Evolutionary conservation across 805 yeast species (phyloP), one percentile per base, ranked within the genome.

Genomic region (Metschnikowia gruessii): DNA sequence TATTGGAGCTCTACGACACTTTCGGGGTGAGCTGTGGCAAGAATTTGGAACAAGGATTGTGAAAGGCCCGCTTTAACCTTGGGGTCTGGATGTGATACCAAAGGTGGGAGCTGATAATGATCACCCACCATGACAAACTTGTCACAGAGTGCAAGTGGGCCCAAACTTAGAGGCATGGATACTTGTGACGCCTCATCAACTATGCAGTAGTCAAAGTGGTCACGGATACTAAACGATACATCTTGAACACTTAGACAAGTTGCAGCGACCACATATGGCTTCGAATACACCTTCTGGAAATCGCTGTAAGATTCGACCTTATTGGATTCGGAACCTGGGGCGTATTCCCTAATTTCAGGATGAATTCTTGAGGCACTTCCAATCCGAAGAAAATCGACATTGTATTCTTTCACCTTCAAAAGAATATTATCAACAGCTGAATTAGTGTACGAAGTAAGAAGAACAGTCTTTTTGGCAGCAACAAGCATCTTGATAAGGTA

Each of bases 151-250:
- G 90, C 65, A 39, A 94, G 63, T 0, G 99, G 98, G 0, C 98
- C 99, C 24, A 94, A 64, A 55, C 95, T 86, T 5, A 87, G 75
- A 0, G 99, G 99, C 75, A 92, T 74, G 0, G 97, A 85, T 0
- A 92, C 87, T 60, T 94, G 99, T 1, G 97, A 90, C 0, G 98
- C 98, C 63, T 94, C 99, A 63, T 94, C 99, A 37, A 94, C 77
- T 35, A 94, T 90, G 60, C 97, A 95, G 60, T 87, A 92, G 59
- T 94, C 99, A 64, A 94, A 94, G 13, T 69, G 74, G 29, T 57
- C 71, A 57, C 76, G 66, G 43, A 74, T 64, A 17, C 62, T 70
- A 56, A 90, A 83, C 2, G 82, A 63, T 60, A 82, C 72, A 59
- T 84, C 88, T 30, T 68, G 74, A 15, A 89, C 76, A 0, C 95